Evolutionary conservation across 768 basidiomycete species (phyloP).

Genomic region (Phlebiopsis flavidoalba): DNA sequence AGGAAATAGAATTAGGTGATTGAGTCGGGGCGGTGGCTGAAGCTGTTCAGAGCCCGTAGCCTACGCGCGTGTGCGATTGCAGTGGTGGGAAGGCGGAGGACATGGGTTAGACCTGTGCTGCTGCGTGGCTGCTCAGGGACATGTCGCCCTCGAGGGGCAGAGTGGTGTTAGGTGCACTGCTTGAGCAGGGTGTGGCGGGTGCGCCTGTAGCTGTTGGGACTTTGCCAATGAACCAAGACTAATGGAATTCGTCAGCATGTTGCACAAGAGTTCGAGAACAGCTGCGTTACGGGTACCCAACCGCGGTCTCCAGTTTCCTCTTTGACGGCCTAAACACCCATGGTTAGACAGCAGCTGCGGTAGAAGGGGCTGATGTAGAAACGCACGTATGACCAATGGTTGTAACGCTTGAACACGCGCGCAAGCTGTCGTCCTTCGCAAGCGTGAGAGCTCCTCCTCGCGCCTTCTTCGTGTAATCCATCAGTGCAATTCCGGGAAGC

Average conservation of each 20-base stretch:
- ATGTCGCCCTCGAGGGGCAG: conserved; percentile 19
- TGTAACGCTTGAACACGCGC: conserved; percentile 97
- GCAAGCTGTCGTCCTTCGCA: conserved; percentile 79
- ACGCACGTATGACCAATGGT: conserved; percentile 92
- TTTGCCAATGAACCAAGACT: conserved; percentile 94
- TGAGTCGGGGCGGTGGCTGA: background rate
- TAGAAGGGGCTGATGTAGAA: conserved; percentile 8
- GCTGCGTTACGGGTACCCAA: conserved; percentile 68
- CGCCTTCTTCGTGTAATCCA: conserved; percentile 94
- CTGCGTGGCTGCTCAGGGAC: conserved; percentile 32
- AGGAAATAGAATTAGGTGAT: background rate
- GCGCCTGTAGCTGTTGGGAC: conserved; percentile 42
- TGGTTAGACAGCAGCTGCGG: background rate
- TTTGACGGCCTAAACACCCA: conserved; percentile 69
- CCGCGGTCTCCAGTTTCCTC: conserved; percentile 91
- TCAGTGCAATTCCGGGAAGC: conserved; percentile 92
- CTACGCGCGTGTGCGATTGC: conserved; percentile 14
- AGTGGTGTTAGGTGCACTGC: conserved; percentile 15
- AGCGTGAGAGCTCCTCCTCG: conserved; percentile 83
- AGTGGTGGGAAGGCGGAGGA: conserved; percentile 71
- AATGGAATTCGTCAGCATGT: conserved; percentile 23
- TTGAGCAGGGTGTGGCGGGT: conserved; percentile 40
- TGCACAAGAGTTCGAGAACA: conserved; percentile 34
- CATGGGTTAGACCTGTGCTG: conserved; percentile 68
- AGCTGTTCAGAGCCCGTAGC: background rate